Evolutionary conservation across 2,329 filamentous ascomycete species (phyloP), one percentile per base, ranked within the genome.

Genomic region (Penicillium verrucosum): DNA sequence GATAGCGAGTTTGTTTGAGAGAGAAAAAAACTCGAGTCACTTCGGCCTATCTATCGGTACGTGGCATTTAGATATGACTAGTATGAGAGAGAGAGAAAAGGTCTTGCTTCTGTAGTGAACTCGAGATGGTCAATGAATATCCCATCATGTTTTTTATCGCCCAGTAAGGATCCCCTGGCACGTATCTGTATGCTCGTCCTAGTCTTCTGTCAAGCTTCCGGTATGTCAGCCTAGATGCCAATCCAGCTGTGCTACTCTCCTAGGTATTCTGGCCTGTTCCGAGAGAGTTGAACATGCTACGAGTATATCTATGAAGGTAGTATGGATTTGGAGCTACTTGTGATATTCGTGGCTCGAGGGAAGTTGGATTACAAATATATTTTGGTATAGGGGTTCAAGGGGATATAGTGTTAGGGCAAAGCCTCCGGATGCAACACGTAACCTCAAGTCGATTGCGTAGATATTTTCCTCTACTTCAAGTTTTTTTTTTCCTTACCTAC

Each of bases 221-320:
- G 38, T 30, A n/a, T 21, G 21, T 32, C 25, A 59, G 44, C 27
- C 44, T 40, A 48, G 41, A 41, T 29, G 23, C 30, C 29, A 56
- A 50, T 44, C 41, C 48, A 48, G 51, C 40, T 48, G 56, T 51
- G 23, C 56, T 44, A 58, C 43, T 37, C 44, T 56, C 23, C 51
- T 41, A 60, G 43, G 27, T 12, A 7, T 8, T 37, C 25, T 36
- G 40, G 36, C 57, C 52, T 40, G 41, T 41, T 52, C 51, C 48
- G 47, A 48, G 21, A 27, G 16, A 21, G 29, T 8, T 21, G 7
- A 12, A 14, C 14, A 21, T 34, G 18, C 6, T 36, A 18, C 4
- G 23, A 53, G 42, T 50, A 58, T 37, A 42, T 29, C 3, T 30
- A 16, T 14, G 43, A n/a, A 12, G n/a, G 16, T 44, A 30, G 21